Base-by-base conservation (phyloP, 2,329 filamentous ascomycete genomes). In the Aspergillus hortae region DNA sequence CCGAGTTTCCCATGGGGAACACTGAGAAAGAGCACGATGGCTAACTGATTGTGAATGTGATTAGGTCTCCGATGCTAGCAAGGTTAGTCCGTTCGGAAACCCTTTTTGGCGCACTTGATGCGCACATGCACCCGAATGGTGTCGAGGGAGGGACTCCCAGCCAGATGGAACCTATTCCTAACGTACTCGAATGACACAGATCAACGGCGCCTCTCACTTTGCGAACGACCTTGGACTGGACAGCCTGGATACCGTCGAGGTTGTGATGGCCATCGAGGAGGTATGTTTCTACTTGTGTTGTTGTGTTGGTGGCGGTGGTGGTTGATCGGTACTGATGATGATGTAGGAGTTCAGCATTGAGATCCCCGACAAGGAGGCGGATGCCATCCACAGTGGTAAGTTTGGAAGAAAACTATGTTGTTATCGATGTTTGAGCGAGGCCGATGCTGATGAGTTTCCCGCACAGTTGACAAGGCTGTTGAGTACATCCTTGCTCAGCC, bases 231-330 rank as follows among this genome's bases (percentile, higher is more conserved):
- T 99, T 59, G 94, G 92, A 61, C 81, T 99, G 67, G 94, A 99
- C 80, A 95, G 89, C 78, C 84, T 99, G 75, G 94, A 99, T 75
- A 96, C 94, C 59, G 94, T 99, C 59, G 94, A 99, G 82, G 94
- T 99, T 62, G 94, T 99, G 67, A 99, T 99, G 94, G 94, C 94
- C 62, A 97, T 99, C 77, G 94, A 99, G 84, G 94, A 99, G 86
- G 88, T 91, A 77, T 60, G 64, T 10, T 38, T 32, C 51, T 44
- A 38, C 25, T 35, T 30, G 1, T 41, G 48, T 58, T 58, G 23
- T 6, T 48, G 55, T 44, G 30, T 52, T 51, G 56, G 12, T 38
- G 46, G 44, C 43, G 21, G 40, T 30, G 21, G 36, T 38, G 46
- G 44, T 44, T 30, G 40, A 51, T 51, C 57, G 49, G 54, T 59